A percentile compares a stretch with the other conserved stretches of the same genome.
These are phyloP conservation scores for Sporisorium exsertum DNA, from an alignment of 1,284 basidiomycete genomes.

Conservation along the genomic window DNA sequence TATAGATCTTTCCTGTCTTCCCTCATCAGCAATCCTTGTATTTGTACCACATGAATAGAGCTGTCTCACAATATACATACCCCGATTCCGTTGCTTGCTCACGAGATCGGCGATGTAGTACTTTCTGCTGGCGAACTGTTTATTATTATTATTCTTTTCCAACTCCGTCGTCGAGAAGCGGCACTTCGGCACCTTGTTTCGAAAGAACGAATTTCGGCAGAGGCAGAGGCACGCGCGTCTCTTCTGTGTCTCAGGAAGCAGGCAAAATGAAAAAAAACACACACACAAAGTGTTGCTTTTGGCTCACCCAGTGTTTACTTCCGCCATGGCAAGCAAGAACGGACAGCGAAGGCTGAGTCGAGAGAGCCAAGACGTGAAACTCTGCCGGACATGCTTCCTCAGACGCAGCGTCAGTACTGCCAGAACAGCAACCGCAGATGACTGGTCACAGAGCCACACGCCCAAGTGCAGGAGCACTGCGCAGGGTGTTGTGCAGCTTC, in stretches of 20 bases:
- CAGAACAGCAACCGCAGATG: background rate
- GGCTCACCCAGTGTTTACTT: background rate
- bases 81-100: background rate
- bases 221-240: background rate
- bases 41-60: slow-evolving; percentile 17
- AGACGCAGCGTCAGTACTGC: background rate
- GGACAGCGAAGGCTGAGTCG: background rate
- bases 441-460: background rate
- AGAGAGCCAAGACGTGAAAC: background rate
- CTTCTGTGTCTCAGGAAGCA: no score
- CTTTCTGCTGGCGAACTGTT: background rate
- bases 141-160: no score
- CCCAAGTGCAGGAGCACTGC: background rate
- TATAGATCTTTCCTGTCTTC: no score
- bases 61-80: background rate
- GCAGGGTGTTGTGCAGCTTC: background rate
- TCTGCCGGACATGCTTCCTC: background rate
- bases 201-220: background rate
- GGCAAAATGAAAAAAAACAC: no score
- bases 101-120: background rate
- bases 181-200: background rate
- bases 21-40: slow-evolving; percentile 15
- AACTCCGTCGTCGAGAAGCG: background rate
- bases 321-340: no score
- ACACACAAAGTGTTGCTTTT: no score